phyloP scores from a whole-genome alignment of 78 protist genomes.

The Blattamonas nauphoetae region DNA sequence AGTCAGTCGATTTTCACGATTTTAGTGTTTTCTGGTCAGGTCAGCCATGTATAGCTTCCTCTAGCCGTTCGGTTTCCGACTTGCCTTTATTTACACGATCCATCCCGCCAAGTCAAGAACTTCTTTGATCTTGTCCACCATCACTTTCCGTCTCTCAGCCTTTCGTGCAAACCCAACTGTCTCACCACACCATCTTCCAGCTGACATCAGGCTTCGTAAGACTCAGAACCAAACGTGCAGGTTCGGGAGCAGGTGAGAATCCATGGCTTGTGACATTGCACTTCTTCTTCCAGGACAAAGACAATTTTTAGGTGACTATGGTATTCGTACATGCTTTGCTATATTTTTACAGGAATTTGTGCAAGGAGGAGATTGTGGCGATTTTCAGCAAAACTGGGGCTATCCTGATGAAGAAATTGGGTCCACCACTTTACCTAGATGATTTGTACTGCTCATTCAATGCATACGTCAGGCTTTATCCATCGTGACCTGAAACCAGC shows the following conservation, averaged over 20 bases:
- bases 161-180: no score
- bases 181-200: no score
- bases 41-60: no score
- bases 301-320: slow-evolving; percentile 12
- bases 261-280: slow-evolving; percentile 12
- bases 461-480: background rate
- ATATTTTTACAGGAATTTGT: background rate
- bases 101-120: no score
- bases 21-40: no score
- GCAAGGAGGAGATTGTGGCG: background rate
- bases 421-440: background rate
- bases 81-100: no score
- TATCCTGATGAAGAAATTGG: background rate
- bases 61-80: no score
- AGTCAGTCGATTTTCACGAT: no score
- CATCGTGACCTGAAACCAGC: background rate
- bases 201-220: no score
- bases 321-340: background rate
- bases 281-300: background rate
- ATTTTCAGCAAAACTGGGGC: background rate
- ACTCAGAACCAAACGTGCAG: slow-evolving; percentile 7
- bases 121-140: no score
- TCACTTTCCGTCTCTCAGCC: no score
- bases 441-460: background rate
- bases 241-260: background rate